phyloP scores from a whole-genome alignment of 108 stramenopile species.

The Stephanodiscus triporus region DNA sequence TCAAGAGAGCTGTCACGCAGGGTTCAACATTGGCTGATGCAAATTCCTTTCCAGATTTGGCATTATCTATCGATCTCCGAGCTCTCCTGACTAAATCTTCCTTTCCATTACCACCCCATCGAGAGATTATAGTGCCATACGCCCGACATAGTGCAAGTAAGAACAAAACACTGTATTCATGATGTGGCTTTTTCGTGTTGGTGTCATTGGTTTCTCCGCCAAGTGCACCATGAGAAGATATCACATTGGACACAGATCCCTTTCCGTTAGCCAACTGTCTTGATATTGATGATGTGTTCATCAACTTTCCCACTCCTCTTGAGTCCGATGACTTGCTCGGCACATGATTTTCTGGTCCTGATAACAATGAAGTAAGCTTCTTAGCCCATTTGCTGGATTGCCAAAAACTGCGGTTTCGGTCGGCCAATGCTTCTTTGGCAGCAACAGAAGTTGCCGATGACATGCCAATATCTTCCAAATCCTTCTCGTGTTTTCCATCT shows the following conservation, averaged over 20 bases:
- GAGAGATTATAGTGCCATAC: conserved; percentile 76
- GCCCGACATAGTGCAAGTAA: conserved; percentile 46
- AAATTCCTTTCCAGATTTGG: conserved; percentile 33
- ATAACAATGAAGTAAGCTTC: conserved; percentile 51
- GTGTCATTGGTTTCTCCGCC: conserved; percentile 7
- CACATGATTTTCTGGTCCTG: conserved; percentile 27
- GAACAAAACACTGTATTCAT: conserved; percentile 44
- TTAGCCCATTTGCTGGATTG: conserved; percentile 78
- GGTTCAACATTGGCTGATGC: conserved; percentile 65
- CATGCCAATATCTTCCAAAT: conserved; percentile 56
- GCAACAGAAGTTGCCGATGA: conserved; percentile 63
- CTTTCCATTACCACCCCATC: conserved; percentile 85
- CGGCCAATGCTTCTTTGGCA: conserved; percentile 82
- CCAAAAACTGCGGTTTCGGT: conserved; percentile 79
- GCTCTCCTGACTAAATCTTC: conserved; percentile 58
- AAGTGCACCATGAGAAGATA: conserved; percentile 17
- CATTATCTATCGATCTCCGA: conserved; percentile 14
- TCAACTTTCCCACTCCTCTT: conserved; percentile 47
- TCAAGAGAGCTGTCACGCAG: conserved; percentile 64
- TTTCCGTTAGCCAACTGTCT: conserved; percentile 63
- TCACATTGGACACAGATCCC: conserved; percentile 29
- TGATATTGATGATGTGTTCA: conserved; percentile 70
- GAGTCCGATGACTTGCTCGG: conserved; percentile 23
- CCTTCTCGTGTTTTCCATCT: conserved; percentile 77
- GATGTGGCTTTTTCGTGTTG: conserved; percentile 24